Evolutionary conservation across 129 eudicot genomes (phyloP).

Genomic region (Logfia minima): DNA sequence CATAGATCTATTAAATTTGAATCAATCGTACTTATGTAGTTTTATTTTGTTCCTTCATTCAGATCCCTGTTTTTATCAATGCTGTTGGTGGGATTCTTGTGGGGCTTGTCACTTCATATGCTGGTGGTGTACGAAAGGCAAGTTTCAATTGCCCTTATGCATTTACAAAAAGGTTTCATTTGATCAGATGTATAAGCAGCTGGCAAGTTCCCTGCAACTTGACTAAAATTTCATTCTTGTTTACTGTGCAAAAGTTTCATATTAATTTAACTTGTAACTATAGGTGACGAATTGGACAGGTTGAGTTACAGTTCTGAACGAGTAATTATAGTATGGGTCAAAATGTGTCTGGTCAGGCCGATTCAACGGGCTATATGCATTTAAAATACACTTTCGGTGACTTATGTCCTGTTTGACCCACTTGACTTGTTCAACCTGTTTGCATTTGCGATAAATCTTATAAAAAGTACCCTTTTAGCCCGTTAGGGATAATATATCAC

Average conservation of each 20-base stretch:
- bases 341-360: background rate
- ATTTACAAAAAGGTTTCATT: background rate
- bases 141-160: conserved; percentile 26
- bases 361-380: background rate
- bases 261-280: background rate
- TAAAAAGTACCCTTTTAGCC: no score
- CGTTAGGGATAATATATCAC: no score
- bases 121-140: conserved; percentile 97
- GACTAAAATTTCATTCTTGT: background rate
- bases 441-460: background rate
- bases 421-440: background rate
- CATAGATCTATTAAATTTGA: background rate
- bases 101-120: conserved; percentile 91
- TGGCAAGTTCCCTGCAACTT: background rate
- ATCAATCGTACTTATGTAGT: background rate
- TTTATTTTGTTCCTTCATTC: conserved; percentile 24
- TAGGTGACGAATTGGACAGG: background rate
- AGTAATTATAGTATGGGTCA: background rate
- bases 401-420: background rate
- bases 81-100: conserved; percentile 99
- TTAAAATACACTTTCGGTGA: background rate
- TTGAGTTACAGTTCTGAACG: background rate
- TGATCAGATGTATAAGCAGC: background rate
- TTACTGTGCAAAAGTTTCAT: background rate
- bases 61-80: conserved; percentile 85